These are phyloP conservation scores for Verticillium dahliae DNA, from an alignment of 2,329 filamentous ascomycete genomes.

Conservation along the genomic window DNA sequence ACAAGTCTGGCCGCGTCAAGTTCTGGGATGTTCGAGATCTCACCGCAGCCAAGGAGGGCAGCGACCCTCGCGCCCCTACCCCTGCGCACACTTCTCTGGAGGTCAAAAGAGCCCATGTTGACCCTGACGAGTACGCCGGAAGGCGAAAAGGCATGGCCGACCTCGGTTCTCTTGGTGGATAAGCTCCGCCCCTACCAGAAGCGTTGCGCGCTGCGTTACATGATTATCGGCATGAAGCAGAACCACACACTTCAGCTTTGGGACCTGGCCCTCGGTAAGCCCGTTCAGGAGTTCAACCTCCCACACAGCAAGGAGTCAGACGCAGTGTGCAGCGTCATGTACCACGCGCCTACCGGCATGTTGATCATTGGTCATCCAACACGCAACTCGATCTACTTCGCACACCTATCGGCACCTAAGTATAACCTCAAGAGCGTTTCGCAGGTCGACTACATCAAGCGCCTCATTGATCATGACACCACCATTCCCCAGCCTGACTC, in stretches of 20 bases:
- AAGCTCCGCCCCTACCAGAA: slow-evolving; percentile 92
- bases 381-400: slow-evolving; percentile 94
- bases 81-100: slow-evolving; percentile 59
- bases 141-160: slow-evolving; percentile 92
- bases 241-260: slow-evolving; percentile 98
- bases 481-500: slow-evolving; percentile 80
- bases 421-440: slow-evolving; percentile 79
- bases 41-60: slow-evolving; percentile 45
- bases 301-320: slow-evolving; percentile 95
- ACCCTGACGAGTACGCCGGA: slow-evolving; percentile 82
- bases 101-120: slow-evolving; percentile 78
- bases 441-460: slow-evolving; percentile 82
- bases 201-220: slow-evolving; percentile 82
- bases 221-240: slow-evolving; percentile 97
- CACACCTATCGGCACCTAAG: slow-evolving; percentile 88
- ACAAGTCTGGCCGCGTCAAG: slow-evolving; percentile 93
- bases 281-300: slow-evolving; percentile 93
- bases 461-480: slow-evolving; percentile 64
- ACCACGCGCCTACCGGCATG: slow-evolving; percentile 87
- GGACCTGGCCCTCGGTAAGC: slow-evolving; percentile 92
- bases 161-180: slow-evolving; percentile 91
- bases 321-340: slow-evolving; percentile 94
- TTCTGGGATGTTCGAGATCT: slow-evolving; percentile 96
- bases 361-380: slow-evolving; percentile 94
- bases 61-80: slow-evolving; percentile 42